Base-by-base conservation (phyloP, 495 filamentous ascomycete species). In the Hypoxylon intermedium region DNA sequence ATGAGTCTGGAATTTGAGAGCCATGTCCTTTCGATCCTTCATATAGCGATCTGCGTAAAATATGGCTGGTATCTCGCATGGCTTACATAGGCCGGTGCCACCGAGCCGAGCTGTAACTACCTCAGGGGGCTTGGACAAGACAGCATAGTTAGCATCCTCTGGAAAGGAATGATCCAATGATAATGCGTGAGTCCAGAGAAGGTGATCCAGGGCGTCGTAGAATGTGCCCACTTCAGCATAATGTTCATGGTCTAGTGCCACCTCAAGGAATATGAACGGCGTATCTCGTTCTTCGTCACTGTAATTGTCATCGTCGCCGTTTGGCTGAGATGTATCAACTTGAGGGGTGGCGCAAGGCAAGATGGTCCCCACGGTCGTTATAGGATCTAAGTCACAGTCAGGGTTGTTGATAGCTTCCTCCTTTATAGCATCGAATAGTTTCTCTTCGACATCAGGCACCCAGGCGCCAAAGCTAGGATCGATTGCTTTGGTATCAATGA, bases 31-130 rank as follows among this genome's bases (percentile, higher is more conserved):
- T 54, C 82, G 83, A 28, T 72, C 74, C 47, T 83, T 79, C 54
- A 92, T 71, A 71, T 96, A 97, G 30, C 91, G 82, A 70, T 96
- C 92, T 6, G 86, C 81, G 65, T 93, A 95, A 62, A 92, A 85
- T 0, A 84, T 78, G 12, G 83, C 74, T 24, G 91, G 90, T 15
- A 93, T 82, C 11, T 87, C 83, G 37, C 93, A 75, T 9, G 80
- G 77, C 23, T 74, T 74, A 11, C 67, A 60, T 6, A 75, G 63
- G 1, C 80, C 76, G 0, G 75, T 63, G 20, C 78, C 77, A 19
- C 77, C 75, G 5, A 91, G 61, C 41, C 81, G 82, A 56, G 91
- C 77, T 4, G 81, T 83, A 33, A 96, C 58, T 11, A 97, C 81
- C n/a, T 93, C 87, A 0, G 84, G 81, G 42, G 89, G 71, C 21